Conservation (phyloP, 1,139 yeast genomes). For the Scheffersomyces illinoinensis region DNA sequence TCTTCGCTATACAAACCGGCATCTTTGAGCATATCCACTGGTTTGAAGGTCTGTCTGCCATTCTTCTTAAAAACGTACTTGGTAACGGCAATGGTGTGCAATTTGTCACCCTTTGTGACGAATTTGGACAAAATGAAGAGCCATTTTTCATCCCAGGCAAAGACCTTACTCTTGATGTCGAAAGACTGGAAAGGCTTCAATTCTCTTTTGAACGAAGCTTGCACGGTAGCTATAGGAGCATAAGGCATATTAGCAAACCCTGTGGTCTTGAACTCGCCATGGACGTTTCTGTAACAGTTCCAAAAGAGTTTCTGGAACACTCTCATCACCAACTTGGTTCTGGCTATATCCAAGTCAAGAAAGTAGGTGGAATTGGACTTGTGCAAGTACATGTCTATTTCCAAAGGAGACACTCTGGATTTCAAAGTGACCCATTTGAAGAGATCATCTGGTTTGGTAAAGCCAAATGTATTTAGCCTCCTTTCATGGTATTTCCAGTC, state of each 20-base stretch:
- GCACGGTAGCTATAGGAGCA: conserved; percentile 76
- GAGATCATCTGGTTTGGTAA: conserved; percentile 26
- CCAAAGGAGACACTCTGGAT: conserved; percentile 73
- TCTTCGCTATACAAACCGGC: conserved; percentile 60
- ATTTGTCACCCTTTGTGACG: conserved; percentile 41
- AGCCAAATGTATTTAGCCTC: conserved; percentile 36
- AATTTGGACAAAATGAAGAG: conserved; percentile 69
- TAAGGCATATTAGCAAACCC: conserved; percentile 51
- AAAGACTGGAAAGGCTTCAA: conserved; percentile 66
- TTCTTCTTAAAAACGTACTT: conserved; percentile 76
- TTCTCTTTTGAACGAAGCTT: conserved; percentile 69
- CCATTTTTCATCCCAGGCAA: conserved; percentile 92
- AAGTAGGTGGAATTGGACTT: conserved; percentile 87
- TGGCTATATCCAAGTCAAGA: conserved; percentile 77
- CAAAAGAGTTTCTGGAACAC: conserved; percentile 55
- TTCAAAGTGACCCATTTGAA: conserved; percentile 48
- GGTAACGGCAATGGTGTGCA: conserved; percentile 67
- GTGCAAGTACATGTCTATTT: conserved; percentile 84
- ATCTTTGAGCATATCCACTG: conserved; percentile 55
- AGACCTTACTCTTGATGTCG: conserved; percentile 54
- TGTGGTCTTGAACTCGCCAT: conserved; percentile 28
- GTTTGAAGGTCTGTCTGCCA: conserved; percentile 70
- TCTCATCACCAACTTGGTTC: conserved; percentile 61
- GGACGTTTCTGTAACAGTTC: conserved; percentile 38
- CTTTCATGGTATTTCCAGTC: conserved; percentile 20